phyloP scores from a whole-genome alignment of 2,329 filamentous ascomycete genomes.

The Colletotrichum navitas region DNA sequence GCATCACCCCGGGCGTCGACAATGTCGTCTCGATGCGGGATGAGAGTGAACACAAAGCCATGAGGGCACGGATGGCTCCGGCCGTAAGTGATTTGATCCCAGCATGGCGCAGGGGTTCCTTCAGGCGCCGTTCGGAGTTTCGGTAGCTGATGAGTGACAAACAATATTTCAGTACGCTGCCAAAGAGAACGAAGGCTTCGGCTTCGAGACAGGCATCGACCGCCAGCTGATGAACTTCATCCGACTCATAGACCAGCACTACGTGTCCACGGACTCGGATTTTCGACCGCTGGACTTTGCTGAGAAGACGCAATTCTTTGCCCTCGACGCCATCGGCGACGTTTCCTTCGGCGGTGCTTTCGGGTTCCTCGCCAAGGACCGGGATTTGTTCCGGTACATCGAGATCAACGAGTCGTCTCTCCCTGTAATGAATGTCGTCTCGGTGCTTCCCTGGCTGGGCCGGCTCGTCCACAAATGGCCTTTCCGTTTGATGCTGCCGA shows the following conservation, averaged over 20 bases:
- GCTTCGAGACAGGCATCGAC: constrained; percentile 57
- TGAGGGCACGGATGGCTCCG: constrained; percentile 59
- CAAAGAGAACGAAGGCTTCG: constrained; percentile 60
- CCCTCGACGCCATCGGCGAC: constrained; percentile 66
- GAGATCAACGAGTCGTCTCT: constrained; percentile 57
- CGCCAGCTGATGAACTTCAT: constrained; percentile 56
- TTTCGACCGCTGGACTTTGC: constrained; percentile 61
- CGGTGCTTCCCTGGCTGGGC: constrained; percentile 57
- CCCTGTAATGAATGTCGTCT: constrained; percentile 58
- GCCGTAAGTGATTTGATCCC: constrained; percentile 50
- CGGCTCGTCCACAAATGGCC: constrained; percentile 56
- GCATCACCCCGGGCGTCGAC: constrained; percentile 53
- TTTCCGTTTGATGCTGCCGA: constrained; percentile 57
- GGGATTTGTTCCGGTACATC: constrained; percentile 61
- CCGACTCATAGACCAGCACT: constrained; percentile 61
- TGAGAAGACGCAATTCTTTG: constrained; percentile 64
- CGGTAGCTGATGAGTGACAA: no score
- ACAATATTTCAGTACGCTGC: constrained; percentile 58
- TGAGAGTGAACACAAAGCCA: constrained; percentile 52
- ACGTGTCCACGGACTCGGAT: constrained; percentile 54
- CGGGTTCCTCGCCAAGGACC: constrained; percentile 63
- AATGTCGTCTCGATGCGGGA: constrained; percentile 53
- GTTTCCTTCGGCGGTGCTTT: constrained; percentile 66
- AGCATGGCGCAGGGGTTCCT: not conserved
- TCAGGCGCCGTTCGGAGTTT: not conserved